Base-by-base conservation (phyloP, 2,329 filamentous ascomycete genomes). In the Ascochyta rabiei region DNA sequence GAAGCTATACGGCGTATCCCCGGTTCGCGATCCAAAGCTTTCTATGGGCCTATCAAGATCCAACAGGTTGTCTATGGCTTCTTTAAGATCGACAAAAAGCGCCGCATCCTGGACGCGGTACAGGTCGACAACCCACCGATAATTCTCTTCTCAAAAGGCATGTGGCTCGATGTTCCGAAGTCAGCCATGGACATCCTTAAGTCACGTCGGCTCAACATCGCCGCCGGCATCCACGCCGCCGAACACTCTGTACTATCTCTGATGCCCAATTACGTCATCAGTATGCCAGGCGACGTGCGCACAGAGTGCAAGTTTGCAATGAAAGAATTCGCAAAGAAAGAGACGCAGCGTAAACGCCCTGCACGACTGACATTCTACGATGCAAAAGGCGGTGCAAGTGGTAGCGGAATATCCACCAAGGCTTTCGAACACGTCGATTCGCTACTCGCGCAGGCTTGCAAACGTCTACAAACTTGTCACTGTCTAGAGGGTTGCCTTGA, bases 281-380 rank as follows among this genome's bases (percentile, higher is more conserved):
- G 86, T 63, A 88, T 93, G 79, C 92, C 93, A 0, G 93, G 91
- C 23, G 95, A 98, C 64, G 91, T 99, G 13, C 86, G 91, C 37
- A 98, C 95, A 0, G 95, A 98, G 76, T 98, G 95, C 76, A 98
- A 98, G 79, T 86, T 88, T 54, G 87, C 88, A 2, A 80, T 89
- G 56, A 98, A 98, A 74, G 93, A 98, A 75, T 91, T 97, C 59
- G 86, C 90, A 0, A 85, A 85, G 63, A 79, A 81, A 48, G 86
- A 89, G 67, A 87, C 85, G 0, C 77, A 79, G 24, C 84, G 93
- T 26, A 96, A 96, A 76, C 83, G 95, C 4, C 95, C 93, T 0
- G 95, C 92, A 0, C 81, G 95, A 0, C 77, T 99, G 42, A 96
- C 91, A 0, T 96, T 99, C 68, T 99, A 98, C 75, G 95, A 98